phyloP scores from a whole-genome alignment of 2,329 filamentous ascomycete genomes.

The Aureobasidium sp. region DNA sequence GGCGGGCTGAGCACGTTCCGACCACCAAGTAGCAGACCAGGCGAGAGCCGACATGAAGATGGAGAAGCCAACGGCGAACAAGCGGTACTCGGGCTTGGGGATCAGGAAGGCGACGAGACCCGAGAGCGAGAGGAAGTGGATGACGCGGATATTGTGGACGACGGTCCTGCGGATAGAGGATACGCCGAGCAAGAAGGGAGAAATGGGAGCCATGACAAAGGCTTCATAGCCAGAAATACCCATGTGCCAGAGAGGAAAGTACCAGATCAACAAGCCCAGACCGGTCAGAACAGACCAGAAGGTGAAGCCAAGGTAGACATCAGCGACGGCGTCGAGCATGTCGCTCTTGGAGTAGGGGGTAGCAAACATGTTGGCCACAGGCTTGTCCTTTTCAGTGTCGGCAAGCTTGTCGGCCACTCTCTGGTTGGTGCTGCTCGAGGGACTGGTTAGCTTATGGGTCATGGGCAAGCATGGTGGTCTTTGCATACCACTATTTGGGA shows the following conservation, averaged over 20 bases:
- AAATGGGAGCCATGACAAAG: conserved; percentile 75
- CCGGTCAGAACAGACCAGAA: conserved; percentile 96
- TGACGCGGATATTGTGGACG: conserved; percentile 58
- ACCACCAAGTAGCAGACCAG: conserved; percentile 76
- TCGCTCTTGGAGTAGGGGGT: conserved; percentile 66
- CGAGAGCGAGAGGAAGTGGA: conserved; percentile 72
- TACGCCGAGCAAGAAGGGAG: conserved; percentile 72
- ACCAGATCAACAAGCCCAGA: conserved; percentile 86
- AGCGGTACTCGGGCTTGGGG: conserved; percentile 62
- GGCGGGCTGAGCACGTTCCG: conserved; percentile 65
- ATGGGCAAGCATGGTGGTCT: neutral
- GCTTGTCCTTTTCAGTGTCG: conserved; percentile 56
- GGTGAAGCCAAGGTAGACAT: conserved; percentile 89
- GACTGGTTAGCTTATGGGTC: neutral
- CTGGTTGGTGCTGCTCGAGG: conserved; percentile 39
- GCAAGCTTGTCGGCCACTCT: conserved; percentile 29
- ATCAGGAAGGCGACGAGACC: conserved; percentile 77
- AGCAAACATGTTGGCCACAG: conserved; percentile 62
- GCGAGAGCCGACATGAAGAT: conserved; percentile 74
- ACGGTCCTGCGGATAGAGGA: conserved; percentile 61
- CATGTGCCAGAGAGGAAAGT: conserved; percentile 97
- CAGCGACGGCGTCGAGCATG: conserved; percentile 72
- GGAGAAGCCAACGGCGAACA: conserved; percentile 75
- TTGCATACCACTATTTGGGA: conserved; percentile 59
- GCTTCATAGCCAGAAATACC: conserved; percentile 95